These are phyloP conservation scores for Solanum neorickii DNA, from an alignment of 257 asterid species.

Conservation along the genomic window DNA sequence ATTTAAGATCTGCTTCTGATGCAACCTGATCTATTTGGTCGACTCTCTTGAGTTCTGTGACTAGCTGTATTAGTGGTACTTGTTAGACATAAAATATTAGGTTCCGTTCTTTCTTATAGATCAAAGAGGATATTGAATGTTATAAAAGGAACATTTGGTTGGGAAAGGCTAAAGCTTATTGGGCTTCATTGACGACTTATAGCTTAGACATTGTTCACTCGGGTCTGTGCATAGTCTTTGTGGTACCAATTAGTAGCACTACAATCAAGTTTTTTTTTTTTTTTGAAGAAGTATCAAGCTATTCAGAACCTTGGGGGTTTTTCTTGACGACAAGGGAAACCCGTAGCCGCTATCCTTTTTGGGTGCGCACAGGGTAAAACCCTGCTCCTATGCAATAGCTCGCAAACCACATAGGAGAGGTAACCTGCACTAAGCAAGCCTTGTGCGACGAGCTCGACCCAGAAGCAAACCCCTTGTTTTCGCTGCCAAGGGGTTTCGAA, in stretches of 20 bases:
- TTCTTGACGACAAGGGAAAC: no score
- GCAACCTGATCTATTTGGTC: not conserved
- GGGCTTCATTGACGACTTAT: not conserved
- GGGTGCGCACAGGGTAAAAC: no score
- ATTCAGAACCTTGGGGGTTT: not conserved
- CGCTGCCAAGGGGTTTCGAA: no score
- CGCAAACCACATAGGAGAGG: no score
- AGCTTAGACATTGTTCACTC: not conserved
- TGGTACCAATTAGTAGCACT: not conserved
- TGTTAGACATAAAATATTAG: not conserved
- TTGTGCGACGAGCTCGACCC: no score
- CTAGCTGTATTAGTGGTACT: not conserved
- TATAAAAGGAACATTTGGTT: not conserved
- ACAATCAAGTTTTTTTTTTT: no score
- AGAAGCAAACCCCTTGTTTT: no score
- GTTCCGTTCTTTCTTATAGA: not conserved
- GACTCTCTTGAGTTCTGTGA: not conserved
- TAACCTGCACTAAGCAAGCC: no score
- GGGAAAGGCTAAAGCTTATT: not conserved
- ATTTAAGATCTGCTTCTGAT: not conserved
- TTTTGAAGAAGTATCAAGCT: not conserved
- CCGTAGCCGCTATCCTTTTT: no score
- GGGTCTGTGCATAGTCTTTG: not conserved
- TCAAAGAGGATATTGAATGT: not conserved
- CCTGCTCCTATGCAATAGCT: no score